Evolutionary conservation across 2,329 filamentous ascomycete genomes (phyloP).

Genomic region (Aureobasidium uvarum): DNA sequence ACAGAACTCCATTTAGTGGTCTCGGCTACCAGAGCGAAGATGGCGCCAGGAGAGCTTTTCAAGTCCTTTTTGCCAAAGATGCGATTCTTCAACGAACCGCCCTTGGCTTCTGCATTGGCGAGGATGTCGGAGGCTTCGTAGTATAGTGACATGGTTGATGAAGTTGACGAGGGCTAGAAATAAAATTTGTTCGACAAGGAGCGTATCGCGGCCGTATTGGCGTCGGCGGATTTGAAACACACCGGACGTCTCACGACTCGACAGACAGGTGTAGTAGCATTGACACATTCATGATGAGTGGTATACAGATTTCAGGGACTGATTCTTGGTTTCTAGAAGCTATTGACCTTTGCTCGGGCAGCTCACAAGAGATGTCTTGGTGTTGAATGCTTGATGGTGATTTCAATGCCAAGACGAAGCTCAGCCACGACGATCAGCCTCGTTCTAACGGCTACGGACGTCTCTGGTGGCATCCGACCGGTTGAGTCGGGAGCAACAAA

Average conservation of each 20-base stretch:
- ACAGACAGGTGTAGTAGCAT: background rate
- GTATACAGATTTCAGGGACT: background rate
- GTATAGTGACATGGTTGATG: slow-evolving; percentile 77
- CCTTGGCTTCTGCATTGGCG: slow-evolving; percentile 58
- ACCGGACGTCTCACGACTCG: background rate
- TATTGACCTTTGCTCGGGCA: background rate
- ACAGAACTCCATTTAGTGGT: slow-evolving; percentile 86
- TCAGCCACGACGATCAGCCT: slow-evolving; percentile 9
- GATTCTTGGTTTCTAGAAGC: background rate
- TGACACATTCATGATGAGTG: background rate
- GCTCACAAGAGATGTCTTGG: background rate
- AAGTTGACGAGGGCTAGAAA: background rate
- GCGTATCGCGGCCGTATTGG: slow-evolving; percentile 14
- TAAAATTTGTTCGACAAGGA: slow-evolving; percentile 15
- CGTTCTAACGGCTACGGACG: background rate
- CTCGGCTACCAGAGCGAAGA: slow-evolving; percentile 85
- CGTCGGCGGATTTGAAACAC: slow-evolving; percentile 7
- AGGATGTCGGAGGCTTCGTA: slow-evolving; percentile 82
- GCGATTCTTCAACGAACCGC: slow-evolving; percentile 83
- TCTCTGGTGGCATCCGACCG: slow-evolving; percentile 2
- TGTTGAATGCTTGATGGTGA: background rate
- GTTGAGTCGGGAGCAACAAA: background rate
- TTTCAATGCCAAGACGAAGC: background rate
- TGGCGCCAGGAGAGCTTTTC: slow-evolving; percentile 74
- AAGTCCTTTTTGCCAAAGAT: slow-evolving; percentile 72